A percentile compares a stretch with the other conserved stretches of the same genome.
Conservation (phyloP, 768 basidiomycete species). For the Gloeopeniophorella convolvens region DNA sequence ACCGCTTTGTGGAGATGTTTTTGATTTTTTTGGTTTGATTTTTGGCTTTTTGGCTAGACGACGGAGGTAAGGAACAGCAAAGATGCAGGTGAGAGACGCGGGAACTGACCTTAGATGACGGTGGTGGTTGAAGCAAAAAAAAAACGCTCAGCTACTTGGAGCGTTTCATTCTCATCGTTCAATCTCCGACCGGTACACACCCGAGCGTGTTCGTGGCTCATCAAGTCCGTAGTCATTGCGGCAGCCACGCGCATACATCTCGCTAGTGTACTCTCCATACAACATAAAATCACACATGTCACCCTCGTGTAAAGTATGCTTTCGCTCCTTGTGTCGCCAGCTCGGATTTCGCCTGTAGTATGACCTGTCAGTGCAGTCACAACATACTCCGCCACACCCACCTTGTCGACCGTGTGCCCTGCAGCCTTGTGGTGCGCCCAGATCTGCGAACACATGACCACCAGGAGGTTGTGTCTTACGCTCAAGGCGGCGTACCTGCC, state of each 20-base stretch:
- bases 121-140: slow-evolving; percentile 52
- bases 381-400: slow-evolving; percentile 25
- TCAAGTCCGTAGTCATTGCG: neutral
- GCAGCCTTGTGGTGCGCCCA: slow-evolving; percentile 74
- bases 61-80: slow-evolving; percentile 14
- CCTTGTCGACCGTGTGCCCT: slow-evolving; percentile 87
- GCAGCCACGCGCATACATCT: neutral
- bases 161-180: slow-evolving; percentile 23
- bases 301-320: slow-evolving; percentile 82
- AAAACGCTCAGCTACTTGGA: slow-evolving; percentile 20
- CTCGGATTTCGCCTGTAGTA: slow-evolving; percentile 69
- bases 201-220: neutral
- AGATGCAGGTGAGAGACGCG: slow-evolving; percentile 15
- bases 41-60: slow-evolving; percentile 33
- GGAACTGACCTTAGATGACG: slow-evolving; percentile 48
- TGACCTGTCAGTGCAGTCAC: slow-evolving; percentile 10
- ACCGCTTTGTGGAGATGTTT: slow-evolving; percentile 65
- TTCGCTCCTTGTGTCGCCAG: slow-evolving; percentile 79
- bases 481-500: slow-evolving; percentile 45
- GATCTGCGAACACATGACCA: slow-evolving; percentile 40
- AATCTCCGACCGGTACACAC: slow-evolving; percentile 34
- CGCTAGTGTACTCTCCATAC: slow-evolving; percentile 2
- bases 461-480: slow-evolving; percentile 13
- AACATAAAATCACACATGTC: slow-evolving; percentile 8
- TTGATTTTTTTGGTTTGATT: slow-evolving; percentile 58